Percentiles rank a stretch among this genome's conserved stretches.
These are phyloP conservation scores for Endoconidiophora laricicola DNA, from an alignment of 2,329 filamentous ascomycete genomes.

Conservation along the genomic window DNA sequence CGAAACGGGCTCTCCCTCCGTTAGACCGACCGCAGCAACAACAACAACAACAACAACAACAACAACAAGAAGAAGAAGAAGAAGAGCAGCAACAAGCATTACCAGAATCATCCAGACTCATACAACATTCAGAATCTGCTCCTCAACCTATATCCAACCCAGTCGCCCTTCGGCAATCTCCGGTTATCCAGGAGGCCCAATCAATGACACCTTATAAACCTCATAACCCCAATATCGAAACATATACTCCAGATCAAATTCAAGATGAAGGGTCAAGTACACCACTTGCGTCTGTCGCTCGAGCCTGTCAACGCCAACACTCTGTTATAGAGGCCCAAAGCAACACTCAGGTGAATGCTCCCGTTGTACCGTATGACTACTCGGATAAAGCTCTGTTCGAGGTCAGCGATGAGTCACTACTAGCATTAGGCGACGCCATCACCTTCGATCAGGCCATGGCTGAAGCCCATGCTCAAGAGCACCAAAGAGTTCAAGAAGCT, in stretches of 20 bases:
- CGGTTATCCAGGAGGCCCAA: too few species aligned
- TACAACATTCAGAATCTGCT: too few species aligned
- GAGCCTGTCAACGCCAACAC: too few species aligned
- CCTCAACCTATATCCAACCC: too few species aligned
- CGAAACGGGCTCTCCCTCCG: constrained; percentile 15
- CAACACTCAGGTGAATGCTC: neutral
- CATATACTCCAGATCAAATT: too few species aligned
- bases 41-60: constrained; percentile 15
- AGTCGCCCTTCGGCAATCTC: too few species aligned
- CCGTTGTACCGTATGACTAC: constrained; percentile 1
- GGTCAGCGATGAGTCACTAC: constrained; percentile 3
- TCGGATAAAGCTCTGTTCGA: constrained; percentile 3
- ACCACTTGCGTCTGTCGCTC: too few species aligned
- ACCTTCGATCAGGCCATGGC: constrained; percentile 9
- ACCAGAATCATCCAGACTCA: neutral
- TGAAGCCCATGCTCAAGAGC: neutral
- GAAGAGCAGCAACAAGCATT: neutral
- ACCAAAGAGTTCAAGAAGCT: neutral
- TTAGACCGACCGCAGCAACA: constrained; percentile 20
- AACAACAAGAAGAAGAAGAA: constrained; percentile 12
- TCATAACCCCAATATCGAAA: too few species aligned
- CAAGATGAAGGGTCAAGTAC: too few species aligned
- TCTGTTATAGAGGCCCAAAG: neutral
- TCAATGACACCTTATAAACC: too few species aligned
- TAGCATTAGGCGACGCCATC: constrained; percentile 4